A percentile compares a stretch with the other conserved stretches of the same genome.
phyloP scores from a whole-genome alignment of 148 eudicot species.

The Vaccinium vitisidaea region DNA sequence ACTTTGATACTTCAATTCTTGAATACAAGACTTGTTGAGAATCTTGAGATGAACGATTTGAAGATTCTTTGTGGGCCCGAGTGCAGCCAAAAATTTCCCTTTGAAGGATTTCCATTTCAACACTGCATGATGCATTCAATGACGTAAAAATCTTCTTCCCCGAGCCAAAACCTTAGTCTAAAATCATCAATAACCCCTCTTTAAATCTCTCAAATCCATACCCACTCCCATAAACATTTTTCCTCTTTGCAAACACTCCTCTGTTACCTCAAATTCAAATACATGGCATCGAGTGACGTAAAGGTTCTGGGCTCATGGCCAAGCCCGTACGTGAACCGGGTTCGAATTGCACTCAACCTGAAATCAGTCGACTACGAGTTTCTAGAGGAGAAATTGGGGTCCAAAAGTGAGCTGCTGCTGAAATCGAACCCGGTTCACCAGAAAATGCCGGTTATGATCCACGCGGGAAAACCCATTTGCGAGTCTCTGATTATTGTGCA shows the following conservation, averaged over 20 bases:
- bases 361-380: slow-evolving; percentile 45
- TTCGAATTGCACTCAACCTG: slow-evolving; percentile 35
- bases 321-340: slow-evolving; percentile 29
- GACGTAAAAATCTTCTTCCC: no score
- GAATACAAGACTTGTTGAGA: no score
- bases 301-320: slow-evolving; percentile 26
- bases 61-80: no score
- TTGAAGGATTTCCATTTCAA: no score
- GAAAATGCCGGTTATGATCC: slow-evolving; percentile 66
- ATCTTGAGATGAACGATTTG: no score
- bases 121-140: no score
- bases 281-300: slow-evolving; percentile 27
- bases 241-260: background rate
- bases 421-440: slow-evolving; percentile 63
- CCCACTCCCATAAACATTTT: background rate
- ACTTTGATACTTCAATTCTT: no score
- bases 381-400: slow-evolving; percentile 18
- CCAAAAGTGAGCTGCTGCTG: slow-evolving; percentile 56
- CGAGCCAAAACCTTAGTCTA: no score
- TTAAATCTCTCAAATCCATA: background rate
- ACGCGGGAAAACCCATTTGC: slow-evolving; percentile 40
- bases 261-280: background rate
- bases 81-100: no score
- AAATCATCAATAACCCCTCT: background rate
- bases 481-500: slow-evolving; percentile 53